Evolutionary conservation across 495 filamentous ascomycete species (phyloP).

Genomic region (Zalerion maritima): DNA sequence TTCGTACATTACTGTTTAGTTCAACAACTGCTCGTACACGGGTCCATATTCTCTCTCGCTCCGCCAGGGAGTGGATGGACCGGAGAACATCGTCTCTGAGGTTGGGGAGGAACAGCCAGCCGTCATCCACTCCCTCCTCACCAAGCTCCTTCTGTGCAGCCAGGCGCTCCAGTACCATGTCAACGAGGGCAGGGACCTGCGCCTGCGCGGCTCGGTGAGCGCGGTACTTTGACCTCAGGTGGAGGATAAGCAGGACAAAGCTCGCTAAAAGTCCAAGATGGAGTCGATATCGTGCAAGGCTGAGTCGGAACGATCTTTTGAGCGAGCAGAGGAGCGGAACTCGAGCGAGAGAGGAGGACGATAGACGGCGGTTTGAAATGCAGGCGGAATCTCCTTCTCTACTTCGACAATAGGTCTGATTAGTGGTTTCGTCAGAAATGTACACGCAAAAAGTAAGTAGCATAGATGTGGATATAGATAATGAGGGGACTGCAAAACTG

Average conservation of each 20-base stretch:
- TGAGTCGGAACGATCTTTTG: conserved; percentile 77
- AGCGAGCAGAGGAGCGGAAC: conserved; percentile 77
- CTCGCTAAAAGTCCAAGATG: conserved; percentile 61
- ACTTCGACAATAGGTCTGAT: conserved; percentile 57
- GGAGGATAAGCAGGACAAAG: conserved; percentile 31
- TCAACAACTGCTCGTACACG: conserved; percentile 74
- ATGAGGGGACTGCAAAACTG: conserved; percentile 1
- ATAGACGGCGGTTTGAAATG: conserved; percentile 39
- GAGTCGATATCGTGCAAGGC: conserved; percentile 91
- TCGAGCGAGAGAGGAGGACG: conserved; percentile 69
- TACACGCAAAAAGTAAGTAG: conserved; percentile 15
- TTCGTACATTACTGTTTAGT: conserved; percentile 81
- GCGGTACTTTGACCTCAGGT: conserved; percentile 40
- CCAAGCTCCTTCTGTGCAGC: conserved; percentile 66
- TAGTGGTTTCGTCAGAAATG: conserved; percentile 43
- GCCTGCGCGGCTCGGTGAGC: conserved; percentile 47
- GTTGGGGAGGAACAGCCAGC: conserved; percentile 73
- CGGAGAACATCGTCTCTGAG: conserved; percentile 82
- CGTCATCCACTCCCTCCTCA: conserved; percentile 49
- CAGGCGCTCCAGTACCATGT: conserved; percentile 66
- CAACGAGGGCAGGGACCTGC: conserved; percentile 64
- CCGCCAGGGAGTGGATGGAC: conserved; percentile 57
- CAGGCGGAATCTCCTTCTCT: conserved; percentile 52
- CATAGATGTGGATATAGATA: conserved; percentile 5
- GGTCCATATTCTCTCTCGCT: conserved; percentile 67